phyloP scores from a whole-genome alignment of 768 basidiomycete genomes.

The Mycena leptocephala region DNA sequence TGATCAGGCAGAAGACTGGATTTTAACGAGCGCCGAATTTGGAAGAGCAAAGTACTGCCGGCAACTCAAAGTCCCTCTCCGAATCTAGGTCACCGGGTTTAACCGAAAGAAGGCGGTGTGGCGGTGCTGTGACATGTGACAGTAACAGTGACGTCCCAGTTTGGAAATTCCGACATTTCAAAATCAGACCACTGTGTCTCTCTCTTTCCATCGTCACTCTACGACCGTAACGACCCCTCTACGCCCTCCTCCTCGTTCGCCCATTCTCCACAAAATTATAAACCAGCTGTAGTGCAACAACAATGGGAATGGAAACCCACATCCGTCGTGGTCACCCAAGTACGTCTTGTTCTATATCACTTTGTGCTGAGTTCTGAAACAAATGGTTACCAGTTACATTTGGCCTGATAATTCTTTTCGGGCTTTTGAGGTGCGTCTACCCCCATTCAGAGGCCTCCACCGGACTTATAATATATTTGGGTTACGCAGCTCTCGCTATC shows the following conservation, averaged over 20 bases:
- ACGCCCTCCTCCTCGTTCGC: neutral
- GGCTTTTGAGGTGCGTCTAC: constrained; percentile 71
- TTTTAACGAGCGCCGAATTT: too few species aligned
- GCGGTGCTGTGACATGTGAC: neutral
- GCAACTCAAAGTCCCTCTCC: too few species aligned
- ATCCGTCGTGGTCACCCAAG: constrained; percentile 73
- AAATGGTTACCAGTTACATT: constrained; percentile 62
- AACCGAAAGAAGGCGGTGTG: neutral
- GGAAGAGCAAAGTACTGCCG: too few species aligned
- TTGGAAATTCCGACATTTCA: neutral
- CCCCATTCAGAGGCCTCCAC: too few species aligned
- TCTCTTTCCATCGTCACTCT: neutral
- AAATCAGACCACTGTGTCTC: constrained; percentile 26
- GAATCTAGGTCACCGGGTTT: too few species aligned
- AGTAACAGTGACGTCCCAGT: neutral
- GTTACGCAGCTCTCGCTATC: constrained; percentile 75
- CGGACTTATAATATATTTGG: neutral
- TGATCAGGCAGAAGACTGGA: too few species aligned
- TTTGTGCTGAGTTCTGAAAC: constrained; percentile 22
- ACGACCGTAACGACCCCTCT: constrained; percentile 18
- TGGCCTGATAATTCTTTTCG: constrained; percentile 70
- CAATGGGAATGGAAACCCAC: constrained; percentile 53
- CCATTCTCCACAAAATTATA: neutral
- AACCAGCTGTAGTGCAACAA: neutral
- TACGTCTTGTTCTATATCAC: constrained; percentile 45